Percentiles rank a stretch among this genome's conserved stretches.
These are phyloP conservation scores for Arabidopsis thaliana DNA, from an alignment of 345 rosid species.

Conservation along the genomic window TAIR10.1 NC_003070.9:30072001-30072500, in stretches of 20 bases:
- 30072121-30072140: slow-evolving; percentile 96
- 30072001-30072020: slow-evolving; percentile 19
- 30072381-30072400: slow-evolving; percentile 64
- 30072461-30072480: slow-evolving; percentile 84
- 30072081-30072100: slow-evolving; percentile 85
- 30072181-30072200: slow-evolving; percentile 50
- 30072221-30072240: slow-evolving; percentile 20
- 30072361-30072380: slow-evolving; percentile 4
- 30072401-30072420: slow-evolving; percentile 89
- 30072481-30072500: slow-evolving; percentile 71
- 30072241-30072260: not conserved
- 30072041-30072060: slow-evolving; percentile 24
- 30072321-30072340: slow-evolving; percentile 13
- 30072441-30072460: slow-evolving; percentile 77
- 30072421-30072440: slow-evolving; percentile 66
- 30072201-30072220: slow-evolving; percentile 24
- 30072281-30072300: slow-evolving; percentile 17
- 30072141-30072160: slow-evolving; percentile 81
- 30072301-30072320: slow-evolving; percentile 15
- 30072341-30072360: not conserved
- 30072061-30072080: slow-evolving; percentile 87
- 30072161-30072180: slow-evolving; percentile 92
- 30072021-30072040: slow-evolving; percentile 24
- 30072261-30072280: not conserved
- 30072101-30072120: slow-evolving; percentile 90